phyloP scores from a whole-genome alignment of 2,329 filamentous ascomycete genomes.

The Gaeumannomyces tritici region DNA sequence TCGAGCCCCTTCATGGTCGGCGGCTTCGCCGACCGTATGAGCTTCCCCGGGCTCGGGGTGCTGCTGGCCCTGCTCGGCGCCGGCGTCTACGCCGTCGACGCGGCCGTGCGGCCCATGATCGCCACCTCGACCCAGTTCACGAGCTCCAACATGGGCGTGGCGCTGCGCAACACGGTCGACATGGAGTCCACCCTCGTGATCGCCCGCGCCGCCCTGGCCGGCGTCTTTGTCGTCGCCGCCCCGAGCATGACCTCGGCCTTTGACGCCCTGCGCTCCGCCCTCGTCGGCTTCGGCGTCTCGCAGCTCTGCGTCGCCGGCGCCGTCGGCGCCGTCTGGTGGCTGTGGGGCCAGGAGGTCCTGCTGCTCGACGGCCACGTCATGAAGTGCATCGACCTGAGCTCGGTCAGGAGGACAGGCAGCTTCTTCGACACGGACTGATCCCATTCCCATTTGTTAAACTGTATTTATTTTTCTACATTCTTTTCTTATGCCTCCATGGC shows the following conservation, averaged over 20 bases:
- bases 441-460: background rate
- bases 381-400: constrained; percentile 34
- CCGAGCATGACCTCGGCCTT: constrained; percentile 24
- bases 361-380: constrained; percentile 35
- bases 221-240: constrained; percentile 32
- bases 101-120: constrained; percentile 30
- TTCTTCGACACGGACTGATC: constrained; percentile 33
- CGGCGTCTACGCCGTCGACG: constrained; percentile 29
- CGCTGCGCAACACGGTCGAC: constrained; percentile 35
- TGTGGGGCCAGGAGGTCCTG: constrained; percentile 29
- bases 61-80: constrained; percentile 37
- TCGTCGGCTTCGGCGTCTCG: constrained; percentile 29
- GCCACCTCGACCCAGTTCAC: constrained; percentile 39
- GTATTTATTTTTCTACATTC: background rate
- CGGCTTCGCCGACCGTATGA: constrained; percentile 18
- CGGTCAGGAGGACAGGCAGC: constrained; percentile 30
- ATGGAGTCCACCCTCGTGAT: constrained; percentile 34
- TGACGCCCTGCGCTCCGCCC: constrained; percentile 25
- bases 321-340: constrained; percentile 28
- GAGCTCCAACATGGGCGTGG: constrained; percentile 32
- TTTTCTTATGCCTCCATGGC: background rate
- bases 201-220: constrained; percentile 29
- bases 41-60: constrained; percentile 31
- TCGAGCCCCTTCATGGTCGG: constrained; percentile 16
- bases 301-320: constrained; percentile 28